Conservation (phyloP, 2,329 filamentous ascomycete genomes). For the Beauveria sp. region DNA sequence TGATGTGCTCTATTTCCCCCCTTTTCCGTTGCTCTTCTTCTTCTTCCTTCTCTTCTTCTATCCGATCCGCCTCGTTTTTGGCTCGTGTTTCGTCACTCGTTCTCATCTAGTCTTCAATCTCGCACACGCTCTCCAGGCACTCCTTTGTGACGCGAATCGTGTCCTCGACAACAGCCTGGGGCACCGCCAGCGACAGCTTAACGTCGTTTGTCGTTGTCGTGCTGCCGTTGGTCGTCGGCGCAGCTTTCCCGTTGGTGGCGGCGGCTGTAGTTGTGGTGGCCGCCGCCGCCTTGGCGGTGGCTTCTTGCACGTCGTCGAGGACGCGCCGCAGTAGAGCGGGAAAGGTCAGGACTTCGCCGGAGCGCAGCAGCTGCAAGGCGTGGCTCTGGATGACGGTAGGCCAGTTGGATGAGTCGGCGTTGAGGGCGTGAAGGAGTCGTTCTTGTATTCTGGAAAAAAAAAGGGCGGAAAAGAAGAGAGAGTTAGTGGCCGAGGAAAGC, state of each 20-base stretch:
- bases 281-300: constrained; percentile 24
- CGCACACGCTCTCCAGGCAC: constrained; percentile 44
- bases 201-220: constrained; percentile 15
- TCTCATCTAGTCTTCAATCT: constrained; percentile 25
- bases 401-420: constrained; percentile 55
- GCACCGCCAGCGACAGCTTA: constrained; percentile 43
- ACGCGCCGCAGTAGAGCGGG: constrained; percentile 53
- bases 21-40: too few species aligned
- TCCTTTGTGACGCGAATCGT: constrained; percentile 53
- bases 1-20: too few species aligned
- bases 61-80: too few species aligned
- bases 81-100: background rate
- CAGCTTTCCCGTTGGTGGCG: constrained; percentile 19
- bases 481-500: background rate
- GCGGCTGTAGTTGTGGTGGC: background rate
- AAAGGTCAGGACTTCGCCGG: constrained; percentile 52
- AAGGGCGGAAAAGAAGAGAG: too few species aligned
- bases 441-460: constrained; percentile 50
- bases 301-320: constrained; percentile 53
- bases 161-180: constrained; percentile 52
- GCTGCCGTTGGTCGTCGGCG: constrained; percentile 16
- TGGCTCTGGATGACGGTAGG: constrained; percentile 52
- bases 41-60: too few species aligned
- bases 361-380: constrained; percentile 52
- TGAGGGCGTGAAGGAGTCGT: constrained; percentile 52